Evolutionary conservation across 2,329 filamentous ascomycete species (phyloP).

Genomic region (Knufia fluminis): DNA sequence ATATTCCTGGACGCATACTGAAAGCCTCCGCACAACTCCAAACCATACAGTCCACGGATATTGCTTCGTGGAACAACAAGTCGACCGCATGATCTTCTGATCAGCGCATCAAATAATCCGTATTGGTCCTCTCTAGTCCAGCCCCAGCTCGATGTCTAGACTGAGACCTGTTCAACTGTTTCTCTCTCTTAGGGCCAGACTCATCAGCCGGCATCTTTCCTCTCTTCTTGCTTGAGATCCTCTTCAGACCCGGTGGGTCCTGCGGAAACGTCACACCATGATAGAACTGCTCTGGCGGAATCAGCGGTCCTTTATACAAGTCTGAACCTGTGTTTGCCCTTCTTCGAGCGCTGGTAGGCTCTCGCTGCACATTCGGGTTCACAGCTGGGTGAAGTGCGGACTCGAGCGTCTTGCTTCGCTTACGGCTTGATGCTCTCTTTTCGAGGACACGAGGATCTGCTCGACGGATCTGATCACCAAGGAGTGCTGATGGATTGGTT

Average conservation of each 20-base stretch:
- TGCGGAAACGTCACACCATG: neutral
- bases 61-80: no score
- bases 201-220: neutral
- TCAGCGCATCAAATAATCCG: neutral
- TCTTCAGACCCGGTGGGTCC: neutral
- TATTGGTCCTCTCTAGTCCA: neutral
- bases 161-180: no score
- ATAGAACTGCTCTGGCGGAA: neutral
- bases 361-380: neutral
- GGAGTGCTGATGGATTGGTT: neutral
- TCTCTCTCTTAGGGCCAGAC: neutral
- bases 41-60: no score
- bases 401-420: constrained; percentile 4
- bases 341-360: neutral
- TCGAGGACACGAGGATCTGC: neutral
- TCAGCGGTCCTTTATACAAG: neutral
- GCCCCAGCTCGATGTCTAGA: no score
- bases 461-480: constrained; percentile 1
- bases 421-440: neutral
- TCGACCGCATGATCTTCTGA: neutral
- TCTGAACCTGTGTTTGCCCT: neutral
- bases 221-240: constrained; percentile 5
- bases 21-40: no score
- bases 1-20: no score
- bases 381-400: neutral